These are phyloP conservation scores for Carex arenaria DNA, from an alignment of 202 grass and related monocot genomes.

Conservation along the genomic window DNA sequence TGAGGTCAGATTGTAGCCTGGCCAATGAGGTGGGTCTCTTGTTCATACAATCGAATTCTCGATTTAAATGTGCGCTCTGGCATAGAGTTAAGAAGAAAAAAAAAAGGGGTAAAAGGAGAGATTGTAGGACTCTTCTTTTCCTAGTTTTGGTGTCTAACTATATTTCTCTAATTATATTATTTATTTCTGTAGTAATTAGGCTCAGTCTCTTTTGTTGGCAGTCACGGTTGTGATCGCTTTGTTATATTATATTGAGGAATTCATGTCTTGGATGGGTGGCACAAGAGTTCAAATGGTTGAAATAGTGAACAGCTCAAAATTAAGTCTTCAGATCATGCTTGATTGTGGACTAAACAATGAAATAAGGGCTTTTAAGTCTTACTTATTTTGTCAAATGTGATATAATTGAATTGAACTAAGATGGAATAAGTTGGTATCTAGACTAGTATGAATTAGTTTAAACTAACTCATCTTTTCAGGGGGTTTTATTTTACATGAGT, in stretches of 20 bases:
- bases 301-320: neutral
- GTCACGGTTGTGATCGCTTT: neutral
- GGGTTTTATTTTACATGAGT: no score
- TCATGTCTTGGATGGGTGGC: neutral
- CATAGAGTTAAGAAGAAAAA: neutral
- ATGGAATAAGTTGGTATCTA: no score
- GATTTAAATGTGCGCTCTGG: neutral
- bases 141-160: slow-evolving; percentile 12
- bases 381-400: no score
- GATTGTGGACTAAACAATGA: no score
- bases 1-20: slow-evolving; percentile 7
- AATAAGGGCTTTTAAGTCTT: no score
- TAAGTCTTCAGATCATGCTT: neutral
- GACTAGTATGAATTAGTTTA: no score
- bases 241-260: neutral
- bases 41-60: slow-evolving; percentile 2
- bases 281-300: neutral
- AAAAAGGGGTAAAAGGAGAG: neutral
- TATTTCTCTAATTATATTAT: slow-evolving; percentile 13
- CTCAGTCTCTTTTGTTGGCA: neutral
- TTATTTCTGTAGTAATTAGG: slow-evolving; percentile 6
- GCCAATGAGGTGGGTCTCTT: neutral
- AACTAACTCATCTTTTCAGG: no score
- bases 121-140: slow-evolving; percentile 10
- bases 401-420: no score